A percentile compares a stretch with the other conserved stretches of the same genome.
Evolutionary conservation across 257 asterid species (phyloP).

Genomic region (Petunia axillaris): DNA sequence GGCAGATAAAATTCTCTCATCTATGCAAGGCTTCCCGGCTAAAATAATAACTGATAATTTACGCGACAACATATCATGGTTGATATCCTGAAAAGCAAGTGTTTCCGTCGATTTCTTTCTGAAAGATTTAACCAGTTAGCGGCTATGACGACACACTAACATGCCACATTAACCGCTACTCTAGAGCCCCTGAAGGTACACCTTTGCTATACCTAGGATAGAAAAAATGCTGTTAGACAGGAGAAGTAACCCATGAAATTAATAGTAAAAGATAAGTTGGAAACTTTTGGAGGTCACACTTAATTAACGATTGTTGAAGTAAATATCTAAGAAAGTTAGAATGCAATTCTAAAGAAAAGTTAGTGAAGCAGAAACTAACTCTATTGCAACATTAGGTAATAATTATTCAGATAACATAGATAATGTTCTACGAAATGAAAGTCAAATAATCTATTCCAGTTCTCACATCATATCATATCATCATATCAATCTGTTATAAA

Average conservation of each 20-base stretch:
- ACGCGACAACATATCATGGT: neutral
- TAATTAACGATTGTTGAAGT: neutral
- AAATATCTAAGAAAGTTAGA: neutral
- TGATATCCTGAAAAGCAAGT: neutral
- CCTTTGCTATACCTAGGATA: neutral
- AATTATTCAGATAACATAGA: neutral
- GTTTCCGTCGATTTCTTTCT: neutral
- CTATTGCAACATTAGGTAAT: neutral
- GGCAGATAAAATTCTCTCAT: neutral
- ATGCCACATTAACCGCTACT: neutral
- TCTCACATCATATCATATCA: neutral
- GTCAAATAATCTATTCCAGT: neutral
- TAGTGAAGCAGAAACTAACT: neutral
- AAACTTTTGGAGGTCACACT: neutral
- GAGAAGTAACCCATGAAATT: constrained; percentile 18
- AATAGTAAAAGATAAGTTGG: neutral
- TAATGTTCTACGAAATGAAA: no score
- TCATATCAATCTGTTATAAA: no score
- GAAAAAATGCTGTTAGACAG: neutral
- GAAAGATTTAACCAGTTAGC: no score
- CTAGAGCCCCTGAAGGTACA: constrained; percentile 12
- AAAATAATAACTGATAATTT: neutral
- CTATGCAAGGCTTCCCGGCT: neutral
- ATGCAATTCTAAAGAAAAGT: neutral
- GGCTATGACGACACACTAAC: neutral